phyloP scores from a whole-genome alignment of 2,329 filamentous ascomycete genomes.

The Aureobasidium sp. region DNA sequence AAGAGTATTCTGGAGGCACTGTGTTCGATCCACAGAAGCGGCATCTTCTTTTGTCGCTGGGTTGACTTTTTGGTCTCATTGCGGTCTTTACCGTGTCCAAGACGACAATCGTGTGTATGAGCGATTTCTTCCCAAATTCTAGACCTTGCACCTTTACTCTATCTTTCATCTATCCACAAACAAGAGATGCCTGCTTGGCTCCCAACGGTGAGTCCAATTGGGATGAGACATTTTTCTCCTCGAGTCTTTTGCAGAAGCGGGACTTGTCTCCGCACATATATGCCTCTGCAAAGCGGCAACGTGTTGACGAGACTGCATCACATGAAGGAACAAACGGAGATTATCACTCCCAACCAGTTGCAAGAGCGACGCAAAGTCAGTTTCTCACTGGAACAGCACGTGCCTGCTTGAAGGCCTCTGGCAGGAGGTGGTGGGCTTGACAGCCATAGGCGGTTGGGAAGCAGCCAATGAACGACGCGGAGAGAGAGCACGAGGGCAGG shows the following conservation, averaged over 20 bases:
- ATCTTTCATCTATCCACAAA: neutral
- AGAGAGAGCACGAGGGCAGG: slow-evolving; percentile 13
- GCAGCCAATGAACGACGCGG: slow-evolving; percentile 7
- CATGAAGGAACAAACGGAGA: neutral
- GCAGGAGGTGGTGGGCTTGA: neutral
- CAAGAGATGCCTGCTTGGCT: neutral
- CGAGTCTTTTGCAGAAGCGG: neutral
- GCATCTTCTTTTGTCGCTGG: neutral
- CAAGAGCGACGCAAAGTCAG: neutral
- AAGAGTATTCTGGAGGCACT: slow-evolving; percentile 15
- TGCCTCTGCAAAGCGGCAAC: neutral
- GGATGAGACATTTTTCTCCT: neutral
- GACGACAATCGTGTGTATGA: neutral
- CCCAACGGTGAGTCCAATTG: neutral
- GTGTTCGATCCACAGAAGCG: slow-evolving; percentile 17
- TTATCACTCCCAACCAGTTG: neutral
- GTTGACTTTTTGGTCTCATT: neutral
- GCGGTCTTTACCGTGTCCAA: neutral
- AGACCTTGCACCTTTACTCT: neutral
- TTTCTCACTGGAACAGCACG: slow-evolving; percentile 12
- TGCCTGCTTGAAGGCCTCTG: neutral
- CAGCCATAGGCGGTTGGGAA: neutral
- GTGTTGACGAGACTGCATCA: neutral
- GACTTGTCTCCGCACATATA: neutral
- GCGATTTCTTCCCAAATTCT: neutral